Evolutionary conservation across 2,329 filamentous ascomycete genomes (phyloP), one percentile per base, ranked within the genome.

Genomic region (Cordyceps tenuipes): DNA sequence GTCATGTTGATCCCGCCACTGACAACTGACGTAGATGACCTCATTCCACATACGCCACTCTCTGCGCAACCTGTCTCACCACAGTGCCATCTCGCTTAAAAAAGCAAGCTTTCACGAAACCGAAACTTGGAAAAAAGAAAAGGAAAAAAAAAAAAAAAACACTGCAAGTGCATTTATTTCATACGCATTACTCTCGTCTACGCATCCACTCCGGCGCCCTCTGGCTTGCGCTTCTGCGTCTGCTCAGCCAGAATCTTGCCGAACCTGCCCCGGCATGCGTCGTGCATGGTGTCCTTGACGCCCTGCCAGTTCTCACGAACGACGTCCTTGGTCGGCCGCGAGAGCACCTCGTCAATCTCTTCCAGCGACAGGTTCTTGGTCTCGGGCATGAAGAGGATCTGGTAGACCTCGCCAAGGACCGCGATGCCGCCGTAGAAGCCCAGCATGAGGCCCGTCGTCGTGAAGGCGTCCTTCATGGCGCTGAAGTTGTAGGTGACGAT

Each of bases 401-500:
- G 87, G 71, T 89, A 90, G 65, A 88, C 75, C 81, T 85, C 88
- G 13, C 86, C 87, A 0, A 90, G 10, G 0, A 87, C 79, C 0
- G 87, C 87, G 58, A 90, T 89, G 17, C 87, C 87, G 5, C 87
- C 87, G 69, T 89, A 90, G 72, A 90, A 90, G 3, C 87, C 87
- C 0, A 90, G 78, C 0, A 82, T 77, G 0, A 90, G 75, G 10
- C 87, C 87, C 1, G 85, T 88, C 39, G 73, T 77, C 8, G 78
- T 82, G 80, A 90, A 87, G n/a, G 82, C 81, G 0, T 80, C 70
- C 70, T 87, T 82, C 87, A 90, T 90, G 10, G 78, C 77, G 0
- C 80, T 79, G 73, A 90, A 90, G 77, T 89, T 89, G 77, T 89
- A 90, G 10, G 87, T 90, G 56, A 90, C 85, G 65, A 89, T 79